Evolutionary conservation across 495 filamentous ascomycete genomes (phyloP).

Genomic region (Hypoxylon crocopeplum): DNA sequence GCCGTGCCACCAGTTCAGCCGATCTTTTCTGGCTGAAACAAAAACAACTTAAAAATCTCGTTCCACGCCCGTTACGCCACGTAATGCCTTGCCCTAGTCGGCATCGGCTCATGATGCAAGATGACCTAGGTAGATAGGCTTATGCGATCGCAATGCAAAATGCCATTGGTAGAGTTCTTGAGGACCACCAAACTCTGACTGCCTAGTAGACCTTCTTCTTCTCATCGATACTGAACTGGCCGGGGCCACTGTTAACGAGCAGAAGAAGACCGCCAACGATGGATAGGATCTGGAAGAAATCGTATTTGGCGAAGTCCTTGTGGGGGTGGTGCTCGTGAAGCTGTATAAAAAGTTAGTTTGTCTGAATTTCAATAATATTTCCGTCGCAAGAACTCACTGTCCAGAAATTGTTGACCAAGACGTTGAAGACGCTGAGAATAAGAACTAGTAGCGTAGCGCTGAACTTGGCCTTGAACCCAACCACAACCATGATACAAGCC

Average conservation of each 20-base stretch:
- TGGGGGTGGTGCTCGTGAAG: conserved; percentile 98
- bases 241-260: conserved; percentile 97
- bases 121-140: conserved; percentile 1
- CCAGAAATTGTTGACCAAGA: conserved; percentile 99
- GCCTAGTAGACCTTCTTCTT: conserved; percentile 99
- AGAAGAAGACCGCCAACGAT: conserved; percentile 96
- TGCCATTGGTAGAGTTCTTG: conserved; percentile 10
- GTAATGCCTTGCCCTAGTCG: conserved; percentile 20
- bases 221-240: conserved; percentile 97
- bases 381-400: conserved; percentile 71
- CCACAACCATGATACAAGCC: conserved; percentile 97
- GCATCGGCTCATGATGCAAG: conserved; percentile 26
- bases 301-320: conserved; percentile 99
- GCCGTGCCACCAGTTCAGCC: conserved; percentile 22
- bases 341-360: conserved; percentile 51
- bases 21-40: conserved; percentile 22
- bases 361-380: neutral
- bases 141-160: conserved; percentile 28
- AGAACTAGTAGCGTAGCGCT: conserved; percentile 93
- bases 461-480: conserved; percentile 99
- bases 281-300: conserved; percentile 99
- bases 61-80: conserved; percentile 29
- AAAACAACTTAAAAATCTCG: neutral
- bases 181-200: conserved; percentile 3
- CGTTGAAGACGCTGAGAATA: conserved; percentile 93